Conservation (phyloP, 768 basidiomycete species). For the Zangia roseola region DNA sequence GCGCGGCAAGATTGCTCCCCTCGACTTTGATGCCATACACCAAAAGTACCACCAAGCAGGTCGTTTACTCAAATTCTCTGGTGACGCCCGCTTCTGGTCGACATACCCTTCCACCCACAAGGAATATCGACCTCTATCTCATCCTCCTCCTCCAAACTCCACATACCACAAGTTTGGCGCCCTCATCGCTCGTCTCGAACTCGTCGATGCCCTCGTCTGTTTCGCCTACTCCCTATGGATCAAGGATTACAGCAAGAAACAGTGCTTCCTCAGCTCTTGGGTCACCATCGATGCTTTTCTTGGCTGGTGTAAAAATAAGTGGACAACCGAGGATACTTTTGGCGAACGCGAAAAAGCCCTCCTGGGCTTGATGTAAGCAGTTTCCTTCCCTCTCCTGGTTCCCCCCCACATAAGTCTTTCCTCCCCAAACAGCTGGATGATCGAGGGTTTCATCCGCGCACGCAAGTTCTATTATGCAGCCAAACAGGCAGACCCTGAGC, state of each 20-base stretch:
- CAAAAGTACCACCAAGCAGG: slow-evolving; percentile 70
- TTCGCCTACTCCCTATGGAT: slow-evolving; percentile 86
- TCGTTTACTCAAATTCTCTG: slow-evolving; percentile 79
- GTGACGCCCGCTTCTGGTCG: slow-evolving; percentile 76
- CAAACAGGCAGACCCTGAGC: slow-evolving; percentile 32
- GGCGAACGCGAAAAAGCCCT: slow-evolving; percentile 58
- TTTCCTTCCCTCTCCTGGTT: slow-evolving; percentile 13
- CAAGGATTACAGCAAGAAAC: slow-evolving; percentile 57
- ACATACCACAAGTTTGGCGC: slow-evolving; percentile 74
- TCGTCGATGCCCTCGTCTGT: slow-evolving; percentile 77
- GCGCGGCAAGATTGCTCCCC: slow-evolving; percentile 48
- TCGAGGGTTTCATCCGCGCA: slow-evolving; percentile 70
- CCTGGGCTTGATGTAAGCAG: slow-evolving; percentile 75
- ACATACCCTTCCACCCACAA: slow-evolving; percentile 63
- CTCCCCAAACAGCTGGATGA: slow-evolving; percentile 59
- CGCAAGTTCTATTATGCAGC: slow-evolving; percentile 47
- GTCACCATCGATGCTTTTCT: slow-evolving; percentile 66
- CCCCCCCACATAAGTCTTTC: slow-evolving; percentile 25
- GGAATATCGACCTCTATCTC: slow-evolving; percentile 59
- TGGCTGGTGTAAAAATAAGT: slow-evolving; percentile 71
- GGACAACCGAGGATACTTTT: slow-evolving; percentile 44
- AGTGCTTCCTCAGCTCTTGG: slow-evolving; percentile 65
- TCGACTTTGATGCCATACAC: slow-evolving; percentile 60
- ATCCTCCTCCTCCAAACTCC: slow-evolving; percentile 65
- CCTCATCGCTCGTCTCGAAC: slow-evolving; percentile 74